Percentiles rank a stretch among this genome's conserved stretches.
These are phyloP conservation scores for Aspergillus aculeatus DNA, from an alignment of 2,329 filamentous ascomycete species.

Conservation along the genomic window DNA sequence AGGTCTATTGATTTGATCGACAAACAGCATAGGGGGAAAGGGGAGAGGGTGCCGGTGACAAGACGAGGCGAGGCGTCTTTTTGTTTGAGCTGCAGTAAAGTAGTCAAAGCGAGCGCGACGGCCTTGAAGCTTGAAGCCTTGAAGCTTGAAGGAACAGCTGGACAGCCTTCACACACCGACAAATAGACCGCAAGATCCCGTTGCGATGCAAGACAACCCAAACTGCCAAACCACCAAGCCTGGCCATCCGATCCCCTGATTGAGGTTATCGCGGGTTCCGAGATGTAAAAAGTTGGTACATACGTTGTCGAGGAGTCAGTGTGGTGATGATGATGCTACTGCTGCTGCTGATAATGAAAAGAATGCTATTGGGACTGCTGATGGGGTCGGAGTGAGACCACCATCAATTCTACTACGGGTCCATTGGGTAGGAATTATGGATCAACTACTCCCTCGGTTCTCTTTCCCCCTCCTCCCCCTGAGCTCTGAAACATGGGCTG, in stretches of 20 bases:
- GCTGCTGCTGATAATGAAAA: not conserved
- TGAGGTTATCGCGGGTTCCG: not conserved
- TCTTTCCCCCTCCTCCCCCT: not conserved
- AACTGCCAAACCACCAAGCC: not conserved
- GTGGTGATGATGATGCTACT: not conserved
- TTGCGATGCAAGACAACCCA: slow-evolving; percentile 10
- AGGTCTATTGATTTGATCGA: not conserved
- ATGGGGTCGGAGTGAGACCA: not conserved
- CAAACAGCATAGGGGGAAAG: not conserved
- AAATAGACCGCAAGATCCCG: slow-evolving; percentile 9
- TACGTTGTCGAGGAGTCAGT: not conserved
- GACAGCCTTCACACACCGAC: not conserved
- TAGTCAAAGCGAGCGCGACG: not conserved
- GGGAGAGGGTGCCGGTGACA: not conserved
- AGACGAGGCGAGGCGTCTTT: not conserved
- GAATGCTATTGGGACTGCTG: not conserved
- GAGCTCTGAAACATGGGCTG: slow-evolving; percentile 6
- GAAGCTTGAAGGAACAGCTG: not conserved
- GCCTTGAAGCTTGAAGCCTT: not conserved
- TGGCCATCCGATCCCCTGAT: not conserved
- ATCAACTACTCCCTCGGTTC: not conserved
- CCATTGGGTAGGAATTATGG: slow-evolving; percentile 1
- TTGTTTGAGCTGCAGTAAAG: not conserved
- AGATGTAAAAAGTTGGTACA: not conserved
- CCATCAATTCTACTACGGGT: not conserved